Conservation (phyloP, 306 rosid species). For the Vigna angularis region DNA sequence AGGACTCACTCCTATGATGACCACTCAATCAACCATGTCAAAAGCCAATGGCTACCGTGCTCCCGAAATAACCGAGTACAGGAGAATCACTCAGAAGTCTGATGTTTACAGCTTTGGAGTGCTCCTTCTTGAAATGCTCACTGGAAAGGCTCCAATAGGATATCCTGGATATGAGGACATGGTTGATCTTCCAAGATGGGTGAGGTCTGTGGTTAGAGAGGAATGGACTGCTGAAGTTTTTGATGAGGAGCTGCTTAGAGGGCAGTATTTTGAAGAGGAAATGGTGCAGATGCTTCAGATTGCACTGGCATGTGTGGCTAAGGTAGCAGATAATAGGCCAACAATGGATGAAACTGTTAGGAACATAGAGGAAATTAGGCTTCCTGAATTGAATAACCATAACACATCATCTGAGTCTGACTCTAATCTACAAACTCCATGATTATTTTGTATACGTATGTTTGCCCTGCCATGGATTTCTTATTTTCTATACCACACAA, state of each 20-base stretch:
- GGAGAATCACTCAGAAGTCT: constrained; percentile 58
- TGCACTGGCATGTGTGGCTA: constrained; percentile 67
- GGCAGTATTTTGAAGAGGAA: constrained; percentile 65
- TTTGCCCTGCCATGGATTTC: background rate
- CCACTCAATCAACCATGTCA: constrained; percentile 51
- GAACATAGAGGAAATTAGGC: constrained; percentile 63
- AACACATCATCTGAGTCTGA: constrained; percentile 63
- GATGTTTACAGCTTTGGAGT: constrained; percentile 84
- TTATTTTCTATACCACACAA: background rate
- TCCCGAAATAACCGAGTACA: constrained; percentile 57
- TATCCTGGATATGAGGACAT: constrained; percentile 56
- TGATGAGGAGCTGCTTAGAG: constrained; percentile 64
- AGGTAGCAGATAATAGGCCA: constrained; percentile 63
- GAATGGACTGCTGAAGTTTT: constrained; percentile 88
- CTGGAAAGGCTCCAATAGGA: constrained; percentile 65
- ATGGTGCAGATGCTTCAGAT: constrained; percentile 81
- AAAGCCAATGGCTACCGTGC: constrained; percentile 58
- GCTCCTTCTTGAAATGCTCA: constrained; percentile 73
- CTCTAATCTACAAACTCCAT: constrained; percentile 57
- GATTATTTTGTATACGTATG: constrained; percentile 25
- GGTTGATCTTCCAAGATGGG: constrained; percentile 85
- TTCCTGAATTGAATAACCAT: constrained; percentile 49
- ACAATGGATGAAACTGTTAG: constrained; percentile 57
- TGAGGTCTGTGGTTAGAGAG: constrained; percentile 68
- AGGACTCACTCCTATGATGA: constrained; percentile 62